Evolutionary conservation across 2,329 filamentous ascomycete genomes (phyloP), one percentile per base, ranked within the genome.

Genomic region (Tothia fuscella): DNA sequence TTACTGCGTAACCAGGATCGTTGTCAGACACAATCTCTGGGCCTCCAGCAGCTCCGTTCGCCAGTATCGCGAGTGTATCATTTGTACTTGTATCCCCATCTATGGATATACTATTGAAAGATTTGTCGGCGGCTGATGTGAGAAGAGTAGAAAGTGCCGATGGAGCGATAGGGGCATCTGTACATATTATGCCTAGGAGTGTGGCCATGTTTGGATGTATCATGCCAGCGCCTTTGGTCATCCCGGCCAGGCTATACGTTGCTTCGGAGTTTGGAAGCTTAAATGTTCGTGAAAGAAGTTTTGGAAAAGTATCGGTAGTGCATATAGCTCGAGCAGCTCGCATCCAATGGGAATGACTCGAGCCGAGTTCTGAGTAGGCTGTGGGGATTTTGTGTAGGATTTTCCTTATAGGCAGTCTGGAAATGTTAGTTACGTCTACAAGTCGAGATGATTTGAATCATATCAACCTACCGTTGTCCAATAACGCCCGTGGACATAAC

Each of bases 401-500:
- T 63, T 93, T 95, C 50, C 82, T 70, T 53, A 96, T 93, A 7
- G 91, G 91, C 19, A 98, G 72, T 47, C 81, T 84, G 47, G 14
- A 17, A 20, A 22, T 40, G 6, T 28, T 25, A 36, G 22, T n/a
- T 22, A 7, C 6, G 19, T 20, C 10, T 10, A 12, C n/a, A n/a
- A n/a, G n/a, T 1, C 3, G 7, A 12, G 6, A n/a, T 7, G 22
- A 16, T 36, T 45, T 48, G 16, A 41, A 36, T 9, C 19, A 46
- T 32, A n/a, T n/a, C n/a, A 26, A 49, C 63, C 49, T 59, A 80
- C 79, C 84, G 78, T 63, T 96, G 89, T 6, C 91, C 91, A 57
- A 98, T 98, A 33, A 98, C 91, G 42, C 91, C 91, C 2, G 91
- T 98, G 59, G 87, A 95, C 91, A 98, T 96, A 47, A 96, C 89